Base-by-base conservation (phyloP, 306 rosid species). In the Acacia acuminata region DNA sequence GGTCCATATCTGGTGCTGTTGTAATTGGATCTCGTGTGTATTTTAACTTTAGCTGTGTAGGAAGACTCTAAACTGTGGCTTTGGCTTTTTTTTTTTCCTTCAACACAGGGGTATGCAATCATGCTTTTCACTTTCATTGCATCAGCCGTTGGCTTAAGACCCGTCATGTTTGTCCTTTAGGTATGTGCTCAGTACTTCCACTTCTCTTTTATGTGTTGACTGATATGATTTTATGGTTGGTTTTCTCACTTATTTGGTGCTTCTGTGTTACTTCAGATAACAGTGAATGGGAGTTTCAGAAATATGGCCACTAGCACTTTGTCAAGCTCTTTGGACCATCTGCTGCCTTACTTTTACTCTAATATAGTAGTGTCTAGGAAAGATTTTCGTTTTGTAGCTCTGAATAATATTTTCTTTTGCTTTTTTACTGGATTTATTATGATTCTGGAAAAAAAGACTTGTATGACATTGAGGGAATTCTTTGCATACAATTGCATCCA, bases 281-380 rank as follows among this genome's bases (percentile, higher is more conserved):
- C 86, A 91, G 97, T 36, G 95, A 95, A 82, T 93, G 97, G 98
- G 97, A 95, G 83, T 95, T 95, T 83, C 97, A 95, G 86, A 95
- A 93, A 88, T 93, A 93, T 42, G 98, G 97, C 67, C 98, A 95
- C 90, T 95, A 90, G 88, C 83, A 45, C 83, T 42, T 36, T 0
- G 66, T 34, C n/a, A 36, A 67, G 70, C 69, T 55, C 14, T 75
- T 60, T 44, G 65, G 80, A 55, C 74, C 42, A 38, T 38, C 75
- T 19, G 63, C 19, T 30, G 47, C 58, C 58, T 56, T 55, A n/a
- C 44, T 10, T 45, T 15, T 8, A 16, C 9, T 1, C 5, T 72
- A 8, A 9, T 14, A 44, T 53, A 53, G 22, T 14, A 14, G 7
- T 27, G 42, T 72, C 32, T 14, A 8, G 36, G 44, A 47, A 50